phyloP scores from a whole-genome alignment of 169 alveolate genomes.

The Neospora caninum region DNA sequence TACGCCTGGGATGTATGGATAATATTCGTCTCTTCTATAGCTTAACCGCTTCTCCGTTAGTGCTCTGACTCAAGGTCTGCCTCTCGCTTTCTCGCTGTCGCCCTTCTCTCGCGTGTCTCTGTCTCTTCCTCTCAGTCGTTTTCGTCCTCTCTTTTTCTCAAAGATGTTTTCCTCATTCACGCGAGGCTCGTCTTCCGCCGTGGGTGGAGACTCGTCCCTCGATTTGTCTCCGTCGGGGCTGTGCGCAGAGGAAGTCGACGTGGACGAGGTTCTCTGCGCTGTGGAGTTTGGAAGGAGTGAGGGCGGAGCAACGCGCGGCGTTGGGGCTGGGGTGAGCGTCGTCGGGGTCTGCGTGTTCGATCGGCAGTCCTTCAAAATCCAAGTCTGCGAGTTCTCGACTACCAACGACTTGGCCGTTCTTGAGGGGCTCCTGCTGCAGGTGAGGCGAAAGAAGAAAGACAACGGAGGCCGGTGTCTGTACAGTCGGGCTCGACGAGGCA shows the following conservation, averaged over 20 bases:
- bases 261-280: conserved; percentile 19
- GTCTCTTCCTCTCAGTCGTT: background rate
- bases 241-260: background rate
- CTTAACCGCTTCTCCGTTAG: too few species aligned
- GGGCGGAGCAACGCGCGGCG: background rate
- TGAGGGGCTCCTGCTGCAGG: conserved; percentile 28
- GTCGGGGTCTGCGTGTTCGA: conserved; percentile 32
- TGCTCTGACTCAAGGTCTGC: background rate
- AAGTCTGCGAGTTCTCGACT: conserved; percentile 19
- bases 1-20: too few species aligned
- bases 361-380: background rate
- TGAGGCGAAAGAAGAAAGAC: background rate
- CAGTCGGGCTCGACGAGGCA: too few species aligned
- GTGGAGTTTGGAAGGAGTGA: background rate
- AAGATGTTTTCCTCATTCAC: background rate
- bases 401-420: conserved; percentile 22
- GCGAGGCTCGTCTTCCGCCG: background rate
- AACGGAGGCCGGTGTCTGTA: too few species aligned
- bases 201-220: background rate
- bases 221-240: background rate
- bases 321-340: background rate
- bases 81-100: background rate
- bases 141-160: background rate
- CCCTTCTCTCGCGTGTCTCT: background rate
- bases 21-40: too few species aligned